Evolutionary conservation across 371 early-diverging fungal species (phyloP).

Genomic region (Nosema granulosis): DNA sequence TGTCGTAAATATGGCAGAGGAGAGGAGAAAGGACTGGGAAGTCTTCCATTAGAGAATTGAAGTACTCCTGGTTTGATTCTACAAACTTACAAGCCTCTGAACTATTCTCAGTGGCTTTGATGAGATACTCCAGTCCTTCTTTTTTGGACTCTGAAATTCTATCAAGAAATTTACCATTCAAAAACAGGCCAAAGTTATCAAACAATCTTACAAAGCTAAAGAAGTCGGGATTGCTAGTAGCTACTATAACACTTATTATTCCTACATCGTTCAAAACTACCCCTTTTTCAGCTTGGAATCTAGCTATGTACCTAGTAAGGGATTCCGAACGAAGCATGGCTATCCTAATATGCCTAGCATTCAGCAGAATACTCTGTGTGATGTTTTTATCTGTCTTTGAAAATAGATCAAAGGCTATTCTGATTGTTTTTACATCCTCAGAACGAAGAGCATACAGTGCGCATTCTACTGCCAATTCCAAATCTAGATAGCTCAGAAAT

Average conservation of each 20-base stretch:
- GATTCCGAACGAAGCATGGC: conserved; percentile 43
- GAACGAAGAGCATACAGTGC: conserved; percentile 44
- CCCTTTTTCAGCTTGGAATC: conserved; percentile 45
- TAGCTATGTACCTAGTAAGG: conserved; percentile 36
- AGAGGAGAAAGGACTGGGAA: conserved; percentile 11
- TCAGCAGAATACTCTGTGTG: conserved; percentile 22
- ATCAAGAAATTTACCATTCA: conserved; percentile 59
- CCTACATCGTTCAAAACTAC: conserved; percentile 40
- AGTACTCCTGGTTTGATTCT: conserved; percentile 49
- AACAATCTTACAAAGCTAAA: conserved; percentile 55
- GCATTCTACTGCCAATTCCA: conserved; percentile 3
- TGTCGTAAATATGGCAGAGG: conserved; percentile 46
- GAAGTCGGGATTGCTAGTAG: conserved; percentile 19
- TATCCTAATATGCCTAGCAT: conserved; percentile 43
- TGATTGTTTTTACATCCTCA: conserved; percentile 51
- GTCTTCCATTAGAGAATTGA: conserved; percentile 44
- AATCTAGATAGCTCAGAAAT: conserved; percentile 38
- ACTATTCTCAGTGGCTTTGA: conserved; percentile 4
- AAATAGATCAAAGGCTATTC: conserved; percentile 44
- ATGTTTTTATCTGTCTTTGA: conserved; percentile 6
- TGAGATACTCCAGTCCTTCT: conserved; percentile 48
- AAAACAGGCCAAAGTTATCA: conserved; percentile 55
- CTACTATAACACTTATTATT: conserved; percentile 49
- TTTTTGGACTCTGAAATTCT: conserved; percentile 45
- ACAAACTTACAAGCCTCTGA: conserved; percentile 47